Evolutionary conservation across 2,329 filamentous ascomycete genomes (phyloP).

Genomic region (Sporothrix brasiliensis): DNA sequence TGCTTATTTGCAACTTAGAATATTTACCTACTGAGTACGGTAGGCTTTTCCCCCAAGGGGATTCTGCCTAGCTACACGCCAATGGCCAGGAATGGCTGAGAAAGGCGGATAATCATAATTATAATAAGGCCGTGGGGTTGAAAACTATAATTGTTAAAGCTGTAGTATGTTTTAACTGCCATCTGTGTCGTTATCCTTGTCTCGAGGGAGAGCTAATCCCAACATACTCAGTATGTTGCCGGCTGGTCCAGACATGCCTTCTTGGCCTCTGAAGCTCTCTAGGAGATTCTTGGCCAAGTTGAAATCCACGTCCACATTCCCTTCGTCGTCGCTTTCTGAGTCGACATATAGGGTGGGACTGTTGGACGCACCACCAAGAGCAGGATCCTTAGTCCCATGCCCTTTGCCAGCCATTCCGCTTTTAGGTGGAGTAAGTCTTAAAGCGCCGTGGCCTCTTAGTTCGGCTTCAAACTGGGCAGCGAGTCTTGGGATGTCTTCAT

Average conservation of each 20-base stretch:
- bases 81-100: not conserved
- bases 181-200: constrained; percentile 62
- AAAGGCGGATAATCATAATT: constrained; percentile 5
- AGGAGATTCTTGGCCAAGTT: constrained; percentile 88
- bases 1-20: not conserved
- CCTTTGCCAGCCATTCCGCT: constrained; percentile 41
- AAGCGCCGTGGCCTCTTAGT: constrained; percentile 67
- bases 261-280: constrained; percentile 90
- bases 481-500: constrained; percentile 63
- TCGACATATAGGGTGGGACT: constrained; percentile 24
- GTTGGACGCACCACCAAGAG: not conserved
- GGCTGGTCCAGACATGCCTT: constrained; percentile 79
- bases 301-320: constrained; percentile 76
- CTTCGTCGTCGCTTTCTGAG: constrained; percentile 53
- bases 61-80: constrained; percentile 1
- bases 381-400: constrained; percentile 36
- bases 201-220: constrained; percentile 78
- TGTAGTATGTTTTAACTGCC: constrained; percentile 56
- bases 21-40: not conserved
- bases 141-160: too few relatives aligned
- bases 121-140: too few relatives aligned
- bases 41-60: not conserved
- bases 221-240: constrained; percentile 86
- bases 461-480: constrained; percentile 73
- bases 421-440: constrained; percentile 55